phyloP scores from a whole-genome alignment of 345 rosid species.

The Gossypium longicalyx region DNA sequence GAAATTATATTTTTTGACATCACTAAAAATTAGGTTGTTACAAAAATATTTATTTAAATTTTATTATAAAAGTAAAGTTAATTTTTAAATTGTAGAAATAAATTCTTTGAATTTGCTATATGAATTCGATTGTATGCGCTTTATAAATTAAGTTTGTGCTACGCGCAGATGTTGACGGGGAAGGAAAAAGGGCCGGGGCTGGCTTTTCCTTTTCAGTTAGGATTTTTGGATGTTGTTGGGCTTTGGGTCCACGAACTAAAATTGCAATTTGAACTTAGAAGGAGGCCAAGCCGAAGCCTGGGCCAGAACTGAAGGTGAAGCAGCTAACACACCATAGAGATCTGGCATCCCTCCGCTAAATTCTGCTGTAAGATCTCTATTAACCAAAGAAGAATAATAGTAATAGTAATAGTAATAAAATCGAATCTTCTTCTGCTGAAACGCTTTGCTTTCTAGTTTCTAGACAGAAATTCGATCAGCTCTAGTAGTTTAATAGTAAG shows the following conservation, averaged over 20 bases:
- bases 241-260: background rate
- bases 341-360: background rate
- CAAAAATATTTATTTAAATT: no score
- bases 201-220: background rate
- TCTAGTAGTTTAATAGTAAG: background rate
- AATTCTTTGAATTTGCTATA: no score
- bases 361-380: background rate
- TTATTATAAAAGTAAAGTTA: no score
- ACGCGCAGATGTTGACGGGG: background rate
- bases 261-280: background rate
- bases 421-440: background rate
- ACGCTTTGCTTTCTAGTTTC: background rate
- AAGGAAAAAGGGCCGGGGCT: background rate
- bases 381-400: background rate
- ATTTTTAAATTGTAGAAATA: no score
- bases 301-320: background rate
- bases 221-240: background rate
- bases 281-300: background rate
- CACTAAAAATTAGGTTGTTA: no score
- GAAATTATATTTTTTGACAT: no score
- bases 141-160: no score
- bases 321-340: background rate
- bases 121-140: no score
- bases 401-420: background rate
- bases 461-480: background rate